Conservation (phyloP, 257 asterid genomes). For the Nicotiana benthamiana region DNA sequence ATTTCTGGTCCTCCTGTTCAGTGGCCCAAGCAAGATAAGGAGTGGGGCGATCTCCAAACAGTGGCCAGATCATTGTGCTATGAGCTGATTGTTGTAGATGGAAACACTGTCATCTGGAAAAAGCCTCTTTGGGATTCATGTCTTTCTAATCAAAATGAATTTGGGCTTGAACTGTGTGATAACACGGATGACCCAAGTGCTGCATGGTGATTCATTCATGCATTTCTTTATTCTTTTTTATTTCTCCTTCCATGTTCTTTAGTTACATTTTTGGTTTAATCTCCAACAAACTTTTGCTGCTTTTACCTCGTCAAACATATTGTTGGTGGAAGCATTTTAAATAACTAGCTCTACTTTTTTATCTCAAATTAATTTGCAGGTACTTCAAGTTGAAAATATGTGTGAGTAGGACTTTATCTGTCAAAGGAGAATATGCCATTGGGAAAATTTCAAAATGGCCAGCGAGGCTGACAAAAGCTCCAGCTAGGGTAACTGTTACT, state of each 20-base stretch:
- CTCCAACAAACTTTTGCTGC: background rate
- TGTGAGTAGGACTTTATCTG: slow-evolving; percentile 55
- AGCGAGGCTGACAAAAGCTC: slow-evolving; percentile 55
- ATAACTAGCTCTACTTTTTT: background rate
- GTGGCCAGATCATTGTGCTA: slow-evolving; percentile 84
- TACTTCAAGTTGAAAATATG: slow-evolving; percentile 77
- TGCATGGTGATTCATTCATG: slow-evolving; percentile 59
- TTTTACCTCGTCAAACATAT: background rate
- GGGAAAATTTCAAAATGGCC: slow-evolving; percentile 89
- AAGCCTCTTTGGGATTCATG: slow-evolving; percentile 74
- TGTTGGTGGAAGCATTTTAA: slow-evolving; percentile 7
- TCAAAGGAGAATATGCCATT: slow-evolving; percentile 58
- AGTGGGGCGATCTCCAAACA: slow-evolving; percentile 94
- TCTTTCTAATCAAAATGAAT: slow-evolving; percentile 68
- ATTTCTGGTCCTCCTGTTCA: slow-evolving; percentile 97
- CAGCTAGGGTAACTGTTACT: slow-evolving; percentile 59
- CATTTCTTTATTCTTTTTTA: slow-evolving; percentile 1
- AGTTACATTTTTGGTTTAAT: background rate
- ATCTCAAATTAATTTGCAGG: slow-evolving; percentile 39
- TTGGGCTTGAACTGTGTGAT: slow-evolving; percentile 61
- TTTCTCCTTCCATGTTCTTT: background rate
- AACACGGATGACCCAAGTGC: slow-evolving; percentile 69
- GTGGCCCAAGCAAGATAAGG: slow-evolving; percentile 93
- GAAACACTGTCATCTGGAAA: slow-evolving; percentile 95
- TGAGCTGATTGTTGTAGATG: slow-evolving; percentile 85